A percentile compares a stretch with the other conserved stretches of the same genome.
These are phyloP conservation scores for Fusarium algeriense DNA, from an alignment of 2,329 filamentous ascomycete species.

Conservation along the genomic window DNA sequence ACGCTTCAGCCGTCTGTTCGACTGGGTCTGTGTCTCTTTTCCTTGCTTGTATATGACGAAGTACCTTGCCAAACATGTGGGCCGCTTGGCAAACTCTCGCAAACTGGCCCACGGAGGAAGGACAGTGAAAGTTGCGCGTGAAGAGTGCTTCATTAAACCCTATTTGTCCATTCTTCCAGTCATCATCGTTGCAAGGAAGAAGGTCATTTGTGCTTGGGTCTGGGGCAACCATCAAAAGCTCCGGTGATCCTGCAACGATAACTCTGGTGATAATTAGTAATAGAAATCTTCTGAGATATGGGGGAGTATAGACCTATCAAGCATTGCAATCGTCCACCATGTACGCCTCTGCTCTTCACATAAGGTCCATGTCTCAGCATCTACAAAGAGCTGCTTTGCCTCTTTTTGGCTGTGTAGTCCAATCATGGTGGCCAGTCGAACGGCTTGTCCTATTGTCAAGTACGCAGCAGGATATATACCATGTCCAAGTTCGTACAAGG, in stretches of 20 bases:
- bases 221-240: background rate
- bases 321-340: background rate
- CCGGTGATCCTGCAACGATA: background rate
- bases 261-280: background rate
- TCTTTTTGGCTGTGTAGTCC: background rate
- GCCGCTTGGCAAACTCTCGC: background rate
- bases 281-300: fast-evolving
- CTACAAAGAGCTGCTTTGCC: background rate
- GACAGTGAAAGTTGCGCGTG: background rate
- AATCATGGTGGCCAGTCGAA: background rate
- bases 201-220: background rate
- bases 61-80: background rate
- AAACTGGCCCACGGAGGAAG: background rate
- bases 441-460: background rate
- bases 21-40: background rate
- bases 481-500: background rate
- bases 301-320: background rate
- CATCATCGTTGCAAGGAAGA: background rate
- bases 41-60: background rate
- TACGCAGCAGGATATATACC: background rate
- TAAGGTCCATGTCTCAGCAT: background rate
- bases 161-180: background rate
- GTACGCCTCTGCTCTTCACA: background rate
- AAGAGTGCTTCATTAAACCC: background rate
- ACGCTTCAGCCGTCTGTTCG: background rate